Base-by-base conservation (phyloP, 176 grass and related monocot species). In the Guadua angustifolia region DNA sequence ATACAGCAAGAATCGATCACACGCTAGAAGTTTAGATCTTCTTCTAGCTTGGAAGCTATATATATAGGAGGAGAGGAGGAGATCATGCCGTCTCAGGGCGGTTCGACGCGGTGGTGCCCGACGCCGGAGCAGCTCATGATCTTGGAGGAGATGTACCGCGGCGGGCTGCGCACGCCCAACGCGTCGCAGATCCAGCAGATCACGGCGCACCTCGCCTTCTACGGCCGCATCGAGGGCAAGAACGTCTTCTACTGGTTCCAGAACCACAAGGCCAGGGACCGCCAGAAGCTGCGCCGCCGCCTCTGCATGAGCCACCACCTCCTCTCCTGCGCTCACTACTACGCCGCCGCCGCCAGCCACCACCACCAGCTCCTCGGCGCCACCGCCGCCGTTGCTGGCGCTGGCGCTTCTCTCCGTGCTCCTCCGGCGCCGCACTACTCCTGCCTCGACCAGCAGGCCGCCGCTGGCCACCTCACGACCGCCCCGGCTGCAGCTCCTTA, bases 211-310 rank as follows among this genome's bases (percentile, higher is more conserved):
- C 83, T 98, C 7, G 83, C 93, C 35, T 18, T 35, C 25, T 98
- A 95, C 79, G 95, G 95, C 16, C 95, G 94, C 73, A 95, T 99
- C 77, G 93, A 99, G 80, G 96, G 96, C 67, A 99, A 99, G 91
- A 99, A 99, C 77, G 96, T 99, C 39, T 99, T 99, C 83, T 99
- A 99, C 81, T 99, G 96, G 96, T 99, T 99, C 69, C 96, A 99
- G 89, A 99, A 99, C 85, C 96, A 99, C 88, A 99, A 95, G 93
- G 96, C 92, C 0, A 82, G 96, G 2, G 95, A 98, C 72, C 79
- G 95, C 3, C 95, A 98, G 82, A 97, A 97, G 86, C 92, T 98
- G 16, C 83, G 95, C 38, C 90, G 95, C 82, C 40, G 90, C 16
- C 92, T 95, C 38, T 92, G 89, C 91, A 95, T 88, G 87, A 88